Evolutionary conservation across 2,329 filamentous ascomycete genomes (phyloP).

Genomic region (Albifimbria verrucaria): DNA sequence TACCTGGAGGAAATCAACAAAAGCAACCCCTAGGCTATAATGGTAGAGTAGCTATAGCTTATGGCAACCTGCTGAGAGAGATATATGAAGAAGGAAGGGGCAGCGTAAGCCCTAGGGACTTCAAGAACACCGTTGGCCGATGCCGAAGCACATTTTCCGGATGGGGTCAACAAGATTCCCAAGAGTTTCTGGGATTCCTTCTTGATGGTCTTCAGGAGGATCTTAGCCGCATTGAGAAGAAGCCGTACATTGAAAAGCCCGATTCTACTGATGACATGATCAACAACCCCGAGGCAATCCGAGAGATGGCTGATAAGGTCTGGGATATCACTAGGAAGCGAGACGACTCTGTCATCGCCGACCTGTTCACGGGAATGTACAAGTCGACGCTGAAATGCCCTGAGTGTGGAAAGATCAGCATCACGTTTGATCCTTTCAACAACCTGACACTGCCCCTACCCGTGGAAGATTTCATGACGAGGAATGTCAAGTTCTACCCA

Average conservation of each 20-base stretch:
- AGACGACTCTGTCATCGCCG: conserved; percentile 92
- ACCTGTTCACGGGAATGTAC: conserved; percentile 96
- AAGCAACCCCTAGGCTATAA: conserved; percentile 82
- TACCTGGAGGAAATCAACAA: conserved; percentile 81
- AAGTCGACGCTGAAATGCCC: conserved; percentile 96
- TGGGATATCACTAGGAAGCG: conserved; percentile 89
- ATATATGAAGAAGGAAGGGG: conserved; percentile 70
- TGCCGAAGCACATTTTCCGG: conserved; percentile 86
- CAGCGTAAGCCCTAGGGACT: conserved; percentile 74
- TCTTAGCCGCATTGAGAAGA: conserved; percentile 87
- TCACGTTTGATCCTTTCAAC: conserved; percentile 97
- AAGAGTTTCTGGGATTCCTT: conserved; percentile 93
- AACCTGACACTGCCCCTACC: conserved; percentile 89
- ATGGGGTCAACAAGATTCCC: conserved; percentile 94
- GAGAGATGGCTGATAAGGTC: conserved; percentile 80
- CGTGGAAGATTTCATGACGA: conserved; percentile 77
- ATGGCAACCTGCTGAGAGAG: conserved; percentile 70
- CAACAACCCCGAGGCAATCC: conserved; percentile 73
- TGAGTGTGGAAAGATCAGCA: conserved; percentile 88
- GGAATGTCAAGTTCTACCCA: conserved; percentile 73
- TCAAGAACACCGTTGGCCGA: conserved; percentile 78
- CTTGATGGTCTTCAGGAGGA: conserved; percentile 95
- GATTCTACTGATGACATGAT: conserved; percentile 98
- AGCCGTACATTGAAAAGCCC: conserved; percentile 96
- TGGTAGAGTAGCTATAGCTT: conserved; percentile 82